Evolutionary conservation across 2,329 filamentous ascomycete species (phyloP), one percentile per base, ranked within the genome.

Genomic region (Mycosphaerella sp.): DNA sequence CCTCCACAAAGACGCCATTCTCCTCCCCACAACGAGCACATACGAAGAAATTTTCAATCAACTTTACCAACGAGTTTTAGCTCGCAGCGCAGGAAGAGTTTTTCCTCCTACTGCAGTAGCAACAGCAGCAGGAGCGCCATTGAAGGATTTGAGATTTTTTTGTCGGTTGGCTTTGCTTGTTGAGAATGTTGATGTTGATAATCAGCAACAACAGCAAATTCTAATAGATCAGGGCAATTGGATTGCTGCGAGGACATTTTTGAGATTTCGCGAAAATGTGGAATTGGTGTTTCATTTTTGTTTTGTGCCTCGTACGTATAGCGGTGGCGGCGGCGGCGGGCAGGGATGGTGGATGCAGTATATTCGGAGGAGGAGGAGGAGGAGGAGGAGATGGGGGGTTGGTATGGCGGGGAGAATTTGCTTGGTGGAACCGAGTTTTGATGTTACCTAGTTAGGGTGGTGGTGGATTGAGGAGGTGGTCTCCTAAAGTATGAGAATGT

Each of bases 201-300:
- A 17, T 17, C 14, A 17, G 14, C 14, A 17, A 17, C 32, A 26
- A 4, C 45, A 56, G 6, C n/a, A n/a, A 21, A 46, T 59, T 6
- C n/a, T 59, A 43, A 39, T 59, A 6, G 53, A 59, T 32, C 21
- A 51, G 7, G 56, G 54, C 7, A 56, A 44, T n/a, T 59, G 56
- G 56, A n/a, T 39, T 9, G 53, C 56, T 38, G 56, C 56, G 46
- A 51, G 47, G 21, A 38, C 51, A 26, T 38, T 59, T 12, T 54
- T 59, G 50, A 17, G 48, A 26, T 43, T 41, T 43, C 21, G 31
- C 10, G 50, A 56, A 4, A 21, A 49, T 34, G 50, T 45, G 32
- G 45, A 51, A n/a, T 26, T 59, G 40, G 23, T 17, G 10, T 51
- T 51, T 14, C 41, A 56, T 40, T 59, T 56, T 42, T 21, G 54